A percentile compares a stretch with the other conserved stretches of the same genome.
These are phyloP conservation scores for Punica granatum DNA, from an alignment of 345 rosid genomes.

Conservation along the genomic window DNA sequence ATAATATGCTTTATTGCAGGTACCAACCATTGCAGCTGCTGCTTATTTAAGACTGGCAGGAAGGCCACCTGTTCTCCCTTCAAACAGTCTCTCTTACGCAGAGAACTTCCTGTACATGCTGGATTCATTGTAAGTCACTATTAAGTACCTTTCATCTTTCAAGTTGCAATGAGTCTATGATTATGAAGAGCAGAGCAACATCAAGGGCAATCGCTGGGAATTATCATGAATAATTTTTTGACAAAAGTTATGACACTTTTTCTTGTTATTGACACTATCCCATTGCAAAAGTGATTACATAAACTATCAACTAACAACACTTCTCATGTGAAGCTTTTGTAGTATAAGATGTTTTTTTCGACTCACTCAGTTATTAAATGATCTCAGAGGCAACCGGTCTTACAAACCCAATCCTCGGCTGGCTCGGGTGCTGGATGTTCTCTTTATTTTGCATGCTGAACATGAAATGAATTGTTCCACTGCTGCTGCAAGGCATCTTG, in stretches of 20 bases:
- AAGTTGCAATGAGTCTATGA: not conserved
- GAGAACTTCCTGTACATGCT: conserved; percentile 95
- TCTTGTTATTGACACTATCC: not conserved
- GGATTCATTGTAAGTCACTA: conserved; percentile 66
- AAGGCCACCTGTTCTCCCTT: conserved; percentile 93
- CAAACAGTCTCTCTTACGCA: conserved; percentile 78
- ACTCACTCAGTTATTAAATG: conserved; percentile 7
- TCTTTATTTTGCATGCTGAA: conserved; percentile 93
- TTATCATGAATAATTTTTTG: not conserved
- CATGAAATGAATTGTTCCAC: conserved; percentile 99
- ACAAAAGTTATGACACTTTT: not conserved
- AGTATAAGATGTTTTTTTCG: not conserved
- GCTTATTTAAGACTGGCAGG: conserved; percentile 97
- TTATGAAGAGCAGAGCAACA: not conserved
- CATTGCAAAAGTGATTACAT: not conserved
- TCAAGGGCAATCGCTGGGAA: not conserved
- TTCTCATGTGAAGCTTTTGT: not conserved
- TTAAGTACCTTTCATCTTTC: conserved; percentile 3
- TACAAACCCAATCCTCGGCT: conserved; percentile 89
- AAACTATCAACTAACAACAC: not conserved
- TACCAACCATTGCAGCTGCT: conserved; percentile 94
- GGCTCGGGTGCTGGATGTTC: conserved; percentile 83
- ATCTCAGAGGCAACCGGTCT: conserved; percentile 68
- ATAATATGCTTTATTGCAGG: conserved; percentile 30
- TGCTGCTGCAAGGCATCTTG: conserved; percentile 94